A percentile compares a stretch with the other conserved stretches of the same genome.
These are phyloP conservation scores for Neofusicoccum parvum DNA, from an alignment of 2,329 filamentous ascomycete genomes.

Conservation along the genomic window DNA sequence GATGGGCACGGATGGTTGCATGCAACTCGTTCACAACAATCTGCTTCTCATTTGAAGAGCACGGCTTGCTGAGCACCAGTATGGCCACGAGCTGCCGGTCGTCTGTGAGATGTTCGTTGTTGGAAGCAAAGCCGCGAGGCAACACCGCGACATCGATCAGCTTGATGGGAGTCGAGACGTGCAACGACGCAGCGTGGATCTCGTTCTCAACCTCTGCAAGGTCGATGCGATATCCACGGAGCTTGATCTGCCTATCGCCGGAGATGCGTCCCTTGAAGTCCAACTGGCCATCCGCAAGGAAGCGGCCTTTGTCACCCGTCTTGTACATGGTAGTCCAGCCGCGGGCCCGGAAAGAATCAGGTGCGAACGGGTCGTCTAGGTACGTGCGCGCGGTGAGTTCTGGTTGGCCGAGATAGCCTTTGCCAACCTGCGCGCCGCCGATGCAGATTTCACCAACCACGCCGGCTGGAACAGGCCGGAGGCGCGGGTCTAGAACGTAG, in stretches of 20 bases:
- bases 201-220: constrained; percentile 48
- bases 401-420: constrained; percentile 36
- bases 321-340: constrained; percentile 37
- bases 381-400: constrained; percentile 29
- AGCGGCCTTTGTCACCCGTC: constrained; percentile 45
- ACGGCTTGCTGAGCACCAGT: constrained; percentile 33
- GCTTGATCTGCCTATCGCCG: constrained; percentile 51
- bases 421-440: constrained; percentile 37
- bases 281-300: constrained; percentile 39
- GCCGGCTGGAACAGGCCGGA: constrained; percentile 41
- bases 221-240: constrained; percentile 51
- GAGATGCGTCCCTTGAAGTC: constrained; percentile 41
- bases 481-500: constrained; percentile 44
- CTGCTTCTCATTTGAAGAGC: constrained; percentile 11
- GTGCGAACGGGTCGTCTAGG: constrained; percentile 27
- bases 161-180: constrained; percentile 22
- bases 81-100: constrained; percentile 37
- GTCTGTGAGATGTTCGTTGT: background rate
- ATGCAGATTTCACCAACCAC: constrained; percentile 46
- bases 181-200: constrained; percentile 26
- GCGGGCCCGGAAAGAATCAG: constrained; percentile 14
- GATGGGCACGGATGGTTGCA: constrained; percentile 32
- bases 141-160: constrained; percentile 32
- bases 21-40: constrained; percentile 37
- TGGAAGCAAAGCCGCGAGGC: constrained; percentile 23